Percentiles rank a stretch among this genome's conserved stretches.
These are phyloP conservation scores for Phialocephala subalpina DNA, from an alignment of 2,329 filamentous ascomycete genomes.

Conservation along the genomic window DNA sequence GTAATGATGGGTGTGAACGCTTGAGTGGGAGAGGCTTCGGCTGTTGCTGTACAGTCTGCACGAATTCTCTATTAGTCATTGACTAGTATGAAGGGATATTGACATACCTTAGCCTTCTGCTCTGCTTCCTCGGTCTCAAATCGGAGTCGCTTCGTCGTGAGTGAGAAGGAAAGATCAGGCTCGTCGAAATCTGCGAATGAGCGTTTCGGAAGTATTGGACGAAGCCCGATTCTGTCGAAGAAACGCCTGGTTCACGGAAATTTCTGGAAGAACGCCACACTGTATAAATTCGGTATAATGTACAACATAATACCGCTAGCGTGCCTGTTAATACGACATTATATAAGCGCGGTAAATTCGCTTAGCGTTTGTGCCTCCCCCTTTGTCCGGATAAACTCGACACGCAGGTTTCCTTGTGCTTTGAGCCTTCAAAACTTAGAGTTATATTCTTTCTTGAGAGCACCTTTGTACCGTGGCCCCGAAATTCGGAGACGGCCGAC, in stretches of 20 bases:
- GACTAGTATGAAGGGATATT: constrained; percentile 30
- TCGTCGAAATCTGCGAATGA: constrained; percentile 16
- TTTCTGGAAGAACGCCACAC: too few relatives aligned
- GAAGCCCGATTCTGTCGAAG: constrained; percentile 27
- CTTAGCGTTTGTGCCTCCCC: constrained; percentile 27
- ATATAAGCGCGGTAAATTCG: constrained; percentile 22
- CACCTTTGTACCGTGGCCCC: constrained; percentile 6
- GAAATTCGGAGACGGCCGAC: constrained; percentile 23
- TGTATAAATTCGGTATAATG: too few relatives aligned
- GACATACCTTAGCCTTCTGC: constrained; percentile 28
- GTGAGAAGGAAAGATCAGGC: constrained; percentile 28
- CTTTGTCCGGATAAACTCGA: constrained; percentile 31
- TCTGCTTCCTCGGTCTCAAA: too few relatives aligned
- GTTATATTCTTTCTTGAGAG: constrained; percentile 17
- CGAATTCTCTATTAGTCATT: constrained; percentile 31
- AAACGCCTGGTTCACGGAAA: constrained; percentile 28
- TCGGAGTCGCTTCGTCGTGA: constrained; percentile 29
- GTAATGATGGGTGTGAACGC: constrained; percentile 34
- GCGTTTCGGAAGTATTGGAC: too few relatives aligned
- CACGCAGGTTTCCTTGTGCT: constrained; percentile 26
- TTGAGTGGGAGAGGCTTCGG: constrained; percentile 36
- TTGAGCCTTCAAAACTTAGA: constrained; percentile 17
- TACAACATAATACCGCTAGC: too few relatives aligned
- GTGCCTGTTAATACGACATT: too few relatives aligned
- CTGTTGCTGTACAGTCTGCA: constrained; percentile 35